Evolutionary conservation across 2,329 filamentous ascomycete species (phyloP).

Genomic region (Metarhizium guizhouense): DNA sequence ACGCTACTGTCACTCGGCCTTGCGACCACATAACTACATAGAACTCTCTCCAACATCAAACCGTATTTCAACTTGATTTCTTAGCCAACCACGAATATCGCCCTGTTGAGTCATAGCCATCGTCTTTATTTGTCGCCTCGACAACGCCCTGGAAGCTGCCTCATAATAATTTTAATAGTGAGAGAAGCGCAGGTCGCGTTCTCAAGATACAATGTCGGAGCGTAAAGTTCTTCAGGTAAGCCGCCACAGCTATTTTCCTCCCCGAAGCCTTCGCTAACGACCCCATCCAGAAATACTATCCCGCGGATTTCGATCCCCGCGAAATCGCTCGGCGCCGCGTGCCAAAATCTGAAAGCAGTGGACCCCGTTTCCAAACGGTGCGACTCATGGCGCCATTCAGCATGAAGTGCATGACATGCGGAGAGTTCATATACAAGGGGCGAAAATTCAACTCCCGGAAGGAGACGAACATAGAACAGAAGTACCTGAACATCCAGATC

Average conservation of each 20-base stretch:
- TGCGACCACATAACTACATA: not conserved
- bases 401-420: conserved; percentile 38
- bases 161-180: not conserved
- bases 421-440: conserved; percentile 83
- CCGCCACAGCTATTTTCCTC: not conserved
- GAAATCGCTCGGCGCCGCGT: conserved; percentile 63
- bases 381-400: conserved; percentile 60
- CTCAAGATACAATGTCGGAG: conserved; percentile 60
- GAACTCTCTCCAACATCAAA: no score
- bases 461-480: conserved; percentile 78
- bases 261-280: not conserved
- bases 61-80: not conserved
- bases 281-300: conserved; percentile 43
- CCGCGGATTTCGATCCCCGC: conserved; percentile 83
- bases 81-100: not conserved
- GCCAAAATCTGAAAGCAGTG: conserved; percentile 52
- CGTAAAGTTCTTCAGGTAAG: conserved; percentile 59
- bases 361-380: conserved; percentile 76
- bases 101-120: not conserved
- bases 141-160: not conserved
- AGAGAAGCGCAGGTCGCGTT: not conserved
- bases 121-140: not conserved
- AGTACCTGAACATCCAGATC: conserved; percentile 81
- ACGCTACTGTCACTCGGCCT: not conserved
- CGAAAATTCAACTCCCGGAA: conserved; percentile 95